Percentiles rank a stretch among this genome's conserved stretches.
These are phyloP conservation scores for Pseudocercospora macadamiae DNA, from an alignment of 2,329 filamentous ascomycete species.

Conservation along the genomic window DNA sequence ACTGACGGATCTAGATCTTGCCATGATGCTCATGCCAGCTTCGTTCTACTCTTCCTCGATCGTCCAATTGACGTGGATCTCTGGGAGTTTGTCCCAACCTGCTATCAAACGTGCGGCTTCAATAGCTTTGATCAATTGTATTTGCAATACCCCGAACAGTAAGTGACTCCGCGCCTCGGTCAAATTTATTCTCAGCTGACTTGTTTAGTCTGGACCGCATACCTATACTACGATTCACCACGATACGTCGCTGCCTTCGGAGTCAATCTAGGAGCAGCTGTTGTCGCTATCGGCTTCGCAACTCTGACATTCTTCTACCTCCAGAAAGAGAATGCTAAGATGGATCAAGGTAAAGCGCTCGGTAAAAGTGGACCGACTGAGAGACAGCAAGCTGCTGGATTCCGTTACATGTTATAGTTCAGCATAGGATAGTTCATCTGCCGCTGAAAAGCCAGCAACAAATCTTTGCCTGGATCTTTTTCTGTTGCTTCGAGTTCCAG, in stretches of 20 bases:
- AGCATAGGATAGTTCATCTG: slow-evolving; percentile 15
- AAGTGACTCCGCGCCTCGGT: not conserved
- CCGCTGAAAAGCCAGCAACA: slow-evolving; percentile 15
- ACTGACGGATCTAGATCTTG: slow-evolving; percentile 45
- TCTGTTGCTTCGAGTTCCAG: slow-evolving; percentile 17
- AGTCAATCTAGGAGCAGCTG: slow-evolving; percentile 28
- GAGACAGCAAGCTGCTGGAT: slow-evolving; percentile 30
- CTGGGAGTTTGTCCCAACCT: slow-evolving; percentile 33
- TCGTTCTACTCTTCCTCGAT: slow-evolving; percentile 61
- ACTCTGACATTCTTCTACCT: slow-evolving; percentile 27
- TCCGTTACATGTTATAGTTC: slow-evolving; percentile 31
- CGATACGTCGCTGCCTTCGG: slow-evolving; percentile 26
- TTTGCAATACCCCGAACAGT: slow-evolving; percentile 32
- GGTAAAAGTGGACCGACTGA: slow-evolving; percentile 29
- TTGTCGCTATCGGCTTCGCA: slow-evolving; percentile 25
- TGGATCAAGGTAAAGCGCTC: slow-evolving; percentile 29
- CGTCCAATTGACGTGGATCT: slow-evolving; percentile 63
- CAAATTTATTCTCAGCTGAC: not conserved
- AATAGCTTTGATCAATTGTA: slow-evolving; percentile 33
- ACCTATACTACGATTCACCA: slow-evolving; percentile 24
- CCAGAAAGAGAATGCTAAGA: slow-evolving; percentile 29
- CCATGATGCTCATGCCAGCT: slow-evolving; percentile 61
- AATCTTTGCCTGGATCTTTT: slow-evolving; percentile 14
- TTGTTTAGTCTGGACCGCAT: slow-evolving; percentile 25
- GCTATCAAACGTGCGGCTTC: slow-evolving; percentile 32